These are phyloP conservation scores for Penicillium sp. DNA, from an alignment of 2,329 filamentous ascomycete genomes.

Conservation along the genomic window DNA sequence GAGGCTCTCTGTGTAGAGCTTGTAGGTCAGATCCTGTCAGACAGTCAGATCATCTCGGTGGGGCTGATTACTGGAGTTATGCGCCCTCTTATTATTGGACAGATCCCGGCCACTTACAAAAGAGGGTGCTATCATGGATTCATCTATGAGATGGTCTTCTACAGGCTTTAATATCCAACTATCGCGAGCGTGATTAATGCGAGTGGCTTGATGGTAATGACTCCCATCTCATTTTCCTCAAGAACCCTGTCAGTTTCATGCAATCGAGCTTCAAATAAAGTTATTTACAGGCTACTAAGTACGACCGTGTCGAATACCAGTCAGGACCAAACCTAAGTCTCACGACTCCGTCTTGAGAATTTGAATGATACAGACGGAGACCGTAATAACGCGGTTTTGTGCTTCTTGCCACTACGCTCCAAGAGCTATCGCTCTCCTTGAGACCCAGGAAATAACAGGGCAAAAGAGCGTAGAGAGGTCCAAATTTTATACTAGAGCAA, in stretches of 20 bases:
- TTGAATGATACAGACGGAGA: too few species aligned
- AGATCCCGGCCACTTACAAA: background rate
- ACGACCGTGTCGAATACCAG: too few species aligned
- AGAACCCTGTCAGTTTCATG: background rate
- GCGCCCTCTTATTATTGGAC: background rate
- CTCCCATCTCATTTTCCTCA: background rate
- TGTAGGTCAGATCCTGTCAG: too few species aligned
- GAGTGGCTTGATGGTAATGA: background rate
- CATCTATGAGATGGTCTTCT: background rate
- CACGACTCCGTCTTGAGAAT: too few species aligned
- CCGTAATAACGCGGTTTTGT: too few species aligned
- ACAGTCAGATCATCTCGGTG: background rate
- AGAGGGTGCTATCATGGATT: background rate
- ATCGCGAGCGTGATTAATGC: background rate
- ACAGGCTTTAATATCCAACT: background rate
- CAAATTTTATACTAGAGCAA: background rate
- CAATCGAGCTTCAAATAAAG: background rate
- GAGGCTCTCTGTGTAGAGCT: background rate
- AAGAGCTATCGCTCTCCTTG: too few species aligned
- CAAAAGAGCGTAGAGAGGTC: background rate
- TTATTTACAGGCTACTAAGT: too few species aligned
- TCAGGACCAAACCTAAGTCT: too few species aligned
- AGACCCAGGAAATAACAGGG: background rate
- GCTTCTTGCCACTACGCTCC: too few species aligned
- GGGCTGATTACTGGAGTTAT: background rate